Conservation (phyloP, 2,329 filamentous ascomycete genomes). For the Neonectria sp. region DNA sequence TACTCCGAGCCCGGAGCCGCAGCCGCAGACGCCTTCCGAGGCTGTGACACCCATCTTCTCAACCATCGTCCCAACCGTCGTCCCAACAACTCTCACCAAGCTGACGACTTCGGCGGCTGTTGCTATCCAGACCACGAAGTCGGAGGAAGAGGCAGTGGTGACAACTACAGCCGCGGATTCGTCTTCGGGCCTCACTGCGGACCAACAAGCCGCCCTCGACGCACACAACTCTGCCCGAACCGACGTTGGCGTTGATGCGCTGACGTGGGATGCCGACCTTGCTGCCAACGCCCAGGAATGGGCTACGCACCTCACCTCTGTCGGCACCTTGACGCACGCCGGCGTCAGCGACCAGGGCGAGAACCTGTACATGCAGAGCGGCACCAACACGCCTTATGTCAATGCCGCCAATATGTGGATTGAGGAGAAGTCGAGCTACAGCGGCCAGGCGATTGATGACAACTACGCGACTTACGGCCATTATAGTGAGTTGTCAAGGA, state of each 20-base stretch:
- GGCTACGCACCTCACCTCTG: slow-evolving; percentile 39
- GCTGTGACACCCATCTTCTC: not conserved
- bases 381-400: slow-evolving; percentile 29
- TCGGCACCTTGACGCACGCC: slow-evolving; percentile 42
- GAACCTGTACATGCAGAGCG: slow-evolving; percentile 45
- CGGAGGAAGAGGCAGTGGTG: slow-evolving; percentile 10
- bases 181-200: slow-evolving; percentile 31
- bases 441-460: slow-evolving; percentile 36
- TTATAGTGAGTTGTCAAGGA: slow-evolving; percentile 36
- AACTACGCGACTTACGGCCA: slow-evolving; percentile 44
- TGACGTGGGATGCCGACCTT: slow-evolving; percentile 43
- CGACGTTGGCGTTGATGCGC: slow-evolving; percentile 35
- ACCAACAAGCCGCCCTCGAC: slow-evolving; percentile 42
- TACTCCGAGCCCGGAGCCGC: not conserved
- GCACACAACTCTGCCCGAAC: slow-evolving; percentile 45
- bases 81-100: slow-evolving; percentile 17
- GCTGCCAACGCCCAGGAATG: slow-evolving; percentile 44
- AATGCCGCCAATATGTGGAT: slow-evolving; percentile 40
- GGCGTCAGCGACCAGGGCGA: slow-evolving; percentile 36
- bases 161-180: slow-evolving; percentile 3
- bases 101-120: slow-evolving; percentile 20
- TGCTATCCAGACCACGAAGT: slow-evolving; percentile 9
- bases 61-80: not conserved
- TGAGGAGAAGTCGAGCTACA: slow-evolving; percentile 43
- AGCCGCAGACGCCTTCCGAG: not conserved